phyloP scores from a whole-genome alignment of 2,329 filamentous ascomycete genomes.

The Trichoderma lentiforme region DNA sequence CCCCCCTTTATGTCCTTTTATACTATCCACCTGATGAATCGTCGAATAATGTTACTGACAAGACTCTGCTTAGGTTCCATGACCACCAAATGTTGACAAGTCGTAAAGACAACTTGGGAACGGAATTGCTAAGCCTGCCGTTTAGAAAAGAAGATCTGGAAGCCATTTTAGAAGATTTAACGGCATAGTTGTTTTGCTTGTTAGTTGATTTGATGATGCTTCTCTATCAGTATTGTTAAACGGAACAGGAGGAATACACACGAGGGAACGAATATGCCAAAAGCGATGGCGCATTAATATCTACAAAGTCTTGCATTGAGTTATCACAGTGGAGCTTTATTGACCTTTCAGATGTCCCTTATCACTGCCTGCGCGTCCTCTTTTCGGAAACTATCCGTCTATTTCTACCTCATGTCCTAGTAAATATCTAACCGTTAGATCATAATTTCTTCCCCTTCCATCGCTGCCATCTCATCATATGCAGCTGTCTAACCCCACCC shows the following conservation, averaged over 20 bases:
- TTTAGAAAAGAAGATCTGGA: conserved; percentile 88
- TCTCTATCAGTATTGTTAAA: neutral
- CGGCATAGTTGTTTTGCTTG: conserved; percentile 18
- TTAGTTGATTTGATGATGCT: neutral
- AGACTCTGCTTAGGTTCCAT: conserved; percentile 61
- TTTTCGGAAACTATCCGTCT: neutral
- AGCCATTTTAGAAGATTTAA: conserved; percentile 73
- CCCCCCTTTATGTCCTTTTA: neutral
- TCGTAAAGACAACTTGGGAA: conserved; percentile 78
- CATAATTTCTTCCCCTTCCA: neutral
- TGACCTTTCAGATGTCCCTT: too few relatives aligned
- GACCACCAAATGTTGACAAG: conserved; percentile 97
- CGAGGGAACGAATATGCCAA: neutral
- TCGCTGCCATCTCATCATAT: neutral
- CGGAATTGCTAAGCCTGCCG: conserved; percentile 80
- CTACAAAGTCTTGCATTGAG: neutral
- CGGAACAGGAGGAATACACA: neutral
- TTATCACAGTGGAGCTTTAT: neutral
- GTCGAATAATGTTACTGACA: neutral
- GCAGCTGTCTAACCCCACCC: neutral
- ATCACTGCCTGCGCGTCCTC: neutral
- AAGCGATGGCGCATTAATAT: neutral
- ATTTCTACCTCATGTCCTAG: neutral
- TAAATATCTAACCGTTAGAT: neutral
- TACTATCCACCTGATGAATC: neutral